These are phyloP conservation scores for Cyanidioschyzon merolae DNA, from an alignment of 23 red algal genomes.

Conservation along the genomic window DNA sequence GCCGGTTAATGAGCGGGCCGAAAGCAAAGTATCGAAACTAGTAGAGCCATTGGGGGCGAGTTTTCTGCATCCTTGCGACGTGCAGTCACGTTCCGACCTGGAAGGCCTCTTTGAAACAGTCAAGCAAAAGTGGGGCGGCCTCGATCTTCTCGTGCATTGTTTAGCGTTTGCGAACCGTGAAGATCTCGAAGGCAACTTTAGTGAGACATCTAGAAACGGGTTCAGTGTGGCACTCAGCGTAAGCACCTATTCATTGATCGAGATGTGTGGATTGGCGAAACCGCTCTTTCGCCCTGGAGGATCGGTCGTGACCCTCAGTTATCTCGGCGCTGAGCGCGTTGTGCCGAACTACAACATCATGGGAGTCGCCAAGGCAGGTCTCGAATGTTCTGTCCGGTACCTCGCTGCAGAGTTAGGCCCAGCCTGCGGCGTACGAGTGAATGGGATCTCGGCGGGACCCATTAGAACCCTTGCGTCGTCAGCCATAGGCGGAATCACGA, in stretches of 20 bases:
- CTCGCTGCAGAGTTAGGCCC: slow-evolving; percentile 85
- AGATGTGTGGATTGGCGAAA: slow-evolving; percentile 50
- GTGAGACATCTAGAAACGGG: slow-evolving; percentile 41
- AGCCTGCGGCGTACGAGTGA: slow-evolving; percentile 50
- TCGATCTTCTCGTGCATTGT: slow-evolving; percentile 93
- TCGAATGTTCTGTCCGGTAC: slow-evolving; percentile 76
- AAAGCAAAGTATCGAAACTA: slow-evolving; percentile 43
- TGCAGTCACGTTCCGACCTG: slow-evolving; percentile 49
- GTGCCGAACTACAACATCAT: slow-evolving; percentile 99
- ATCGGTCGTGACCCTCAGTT: slow-evolving; percentile 65
- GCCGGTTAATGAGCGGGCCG: slow-evolving; percentile 65
- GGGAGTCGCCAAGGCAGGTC: slow-evolving; percentile 94
- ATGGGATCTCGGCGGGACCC: slow-evolving; percentile 79
- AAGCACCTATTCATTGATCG: slow-evolving; percentile 66
- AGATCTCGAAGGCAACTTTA: slow-evolving; percentile 82
- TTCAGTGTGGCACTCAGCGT: slow-evolving; percentile 62
- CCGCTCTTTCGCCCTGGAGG: slow-evolving; percentile 52
- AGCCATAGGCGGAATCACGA: slow-evolving; percentile 74
- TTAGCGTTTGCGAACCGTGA: slow-evolving; percentile 83
- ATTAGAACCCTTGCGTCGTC: slow-evolving; percentile 85
- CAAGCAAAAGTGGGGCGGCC: slow-evolving; percentile 56
- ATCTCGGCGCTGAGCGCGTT: slow-evolving; percentile 68
- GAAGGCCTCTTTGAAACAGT: slow-evolving; percentile 30
- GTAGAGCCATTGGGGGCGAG: slow-evolving; percentile 45
- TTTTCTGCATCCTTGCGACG: slow-evolving; percentile 68